Conservation (phyloP, 2,329 filamentous ascomycete genomes). For the Trichoderma brevicompactum region DNA sequence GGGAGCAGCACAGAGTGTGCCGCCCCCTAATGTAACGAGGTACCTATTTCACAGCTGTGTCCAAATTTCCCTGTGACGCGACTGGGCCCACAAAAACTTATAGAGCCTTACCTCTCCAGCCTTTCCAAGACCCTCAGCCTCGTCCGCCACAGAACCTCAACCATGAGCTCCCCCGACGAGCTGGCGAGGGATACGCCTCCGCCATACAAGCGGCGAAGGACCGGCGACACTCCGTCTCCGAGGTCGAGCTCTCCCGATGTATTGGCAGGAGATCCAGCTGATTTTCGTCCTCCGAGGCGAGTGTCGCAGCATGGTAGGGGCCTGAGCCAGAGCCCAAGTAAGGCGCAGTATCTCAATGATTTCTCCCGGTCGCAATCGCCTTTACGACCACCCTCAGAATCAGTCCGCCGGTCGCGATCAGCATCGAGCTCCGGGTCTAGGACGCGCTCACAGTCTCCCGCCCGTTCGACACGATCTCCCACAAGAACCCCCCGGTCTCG, state of each 20-base stretch:
- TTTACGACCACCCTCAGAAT: slow-evolving; percentile 39
- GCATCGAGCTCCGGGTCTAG: slow-evolving; percentile 44
- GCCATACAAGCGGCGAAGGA: slow-evolving; percentile 42
- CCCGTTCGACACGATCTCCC: slow-evolving; percentile 40
- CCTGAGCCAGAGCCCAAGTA: slow-evolving; percentile 35
- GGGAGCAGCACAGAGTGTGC: not conserved
- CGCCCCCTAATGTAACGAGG: not conserved
- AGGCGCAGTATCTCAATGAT: slow-evolving; percentile 31
- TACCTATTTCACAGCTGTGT: not conserved
- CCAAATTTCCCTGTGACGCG: slow-evolving; percentile 19
- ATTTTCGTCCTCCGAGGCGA: slow-evolving; percentile 21
- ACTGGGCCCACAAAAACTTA: slow-evolving; percentile 28
- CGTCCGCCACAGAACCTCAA: slow-evolving; percentile 21
- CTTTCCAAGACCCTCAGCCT: slow-evolving; percentile 29
- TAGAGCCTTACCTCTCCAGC: slow-evolving; percentile 25
- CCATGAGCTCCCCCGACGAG: slow-evolving; percentile 41
- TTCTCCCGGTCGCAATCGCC: slow-evolving; percentile 27
- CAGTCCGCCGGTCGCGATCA: slow-evolving; percentile 40
- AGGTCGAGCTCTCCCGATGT: slow-evolving; percentile 36
- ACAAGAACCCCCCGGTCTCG: slow-evolving; percentile 35
- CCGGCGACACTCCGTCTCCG: slow-evolving; percentile 38
- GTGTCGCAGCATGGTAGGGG: slow-evolving; percentile 26
- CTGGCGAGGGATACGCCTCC: slow-evolving; percentile 36
- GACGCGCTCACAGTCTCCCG: slow-evolving; percentile 45
- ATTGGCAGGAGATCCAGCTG: slow-evolving; percentile 27